Percentiles rank a stretch among this genome's conserved stretches.
Evolutionary conservation across 2,329 filamentous ascomycete genomes (phyloP).

Genomic region (Diaporthe capsici): DNA sequence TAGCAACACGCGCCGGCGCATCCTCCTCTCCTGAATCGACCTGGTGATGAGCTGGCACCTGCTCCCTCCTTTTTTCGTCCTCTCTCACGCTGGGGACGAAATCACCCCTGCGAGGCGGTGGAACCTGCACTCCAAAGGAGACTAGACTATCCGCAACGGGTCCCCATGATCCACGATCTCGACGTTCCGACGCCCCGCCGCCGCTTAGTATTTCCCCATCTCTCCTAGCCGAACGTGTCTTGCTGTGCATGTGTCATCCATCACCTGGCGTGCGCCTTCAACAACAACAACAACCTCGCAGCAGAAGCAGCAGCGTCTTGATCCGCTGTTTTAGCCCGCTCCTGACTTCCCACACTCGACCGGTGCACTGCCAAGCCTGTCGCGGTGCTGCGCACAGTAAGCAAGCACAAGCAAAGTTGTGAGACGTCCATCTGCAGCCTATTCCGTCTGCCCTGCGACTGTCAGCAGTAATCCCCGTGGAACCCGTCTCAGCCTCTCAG

Average conservation of each 20-base stretch:
- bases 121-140: constrained; percentile 2
- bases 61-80: background rate
- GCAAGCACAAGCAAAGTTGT: constrained; percentile 21
- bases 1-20: background rate
- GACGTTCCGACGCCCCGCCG: constrained; percentile 19
- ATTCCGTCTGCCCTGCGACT: background rate
- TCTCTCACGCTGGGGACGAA: background rate
- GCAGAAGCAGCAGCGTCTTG: background rate
- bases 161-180: constrained; percentile 29
- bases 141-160: constrained; percentile 24
- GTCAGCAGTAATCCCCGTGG: constrained; percentile 21
- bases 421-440: constrained; percentile 8
- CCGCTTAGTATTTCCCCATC: constrained; percentile 13
- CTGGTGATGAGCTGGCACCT: constrained; percentile 20
- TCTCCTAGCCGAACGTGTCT: background rate
- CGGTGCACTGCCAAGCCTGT: background rate
- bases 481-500: constrained; percentile 13
- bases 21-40: constrained; percentile 11
- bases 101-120: background rate
- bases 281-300: background rate
- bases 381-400: constrained; percentile 16
- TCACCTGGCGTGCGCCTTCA: background rate
- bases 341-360: background rate
- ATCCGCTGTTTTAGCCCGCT: background rate
- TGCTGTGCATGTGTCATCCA: constrained; percentile 11